Base-by-base conservation (phyloP, 331 rosid species). In the Acacia concinna region DNA sequence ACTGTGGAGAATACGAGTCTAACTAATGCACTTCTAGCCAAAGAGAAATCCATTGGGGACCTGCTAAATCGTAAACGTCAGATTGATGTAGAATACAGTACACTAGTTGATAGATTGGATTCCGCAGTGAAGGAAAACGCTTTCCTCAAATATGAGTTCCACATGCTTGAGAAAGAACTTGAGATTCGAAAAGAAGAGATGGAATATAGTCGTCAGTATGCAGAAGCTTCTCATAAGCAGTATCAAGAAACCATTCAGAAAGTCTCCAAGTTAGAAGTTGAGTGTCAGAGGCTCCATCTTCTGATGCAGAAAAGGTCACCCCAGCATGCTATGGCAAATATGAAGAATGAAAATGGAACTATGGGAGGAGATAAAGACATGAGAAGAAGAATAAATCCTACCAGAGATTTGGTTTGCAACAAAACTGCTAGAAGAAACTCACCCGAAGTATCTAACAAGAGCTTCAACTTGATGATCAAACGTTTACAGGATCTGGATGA, bases 111-210 rank as follows among this genome's bases (percentile, higher is more conserved):
- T 27, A 91, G 94, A 83, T 79, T 92, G 74, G 94, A 92, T 75
- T 86, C 91, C 78, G 85, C 90, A 34, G 93, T 92, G 75, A 95
- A 87, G 86, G 94, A 91, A 77, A 95, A 91, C 44, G 79, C 91
- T 73, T 84, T 93, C 56, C 86, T 90, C 27, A 91, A 87, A 77
- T 95, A 95, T 64, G 97, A 95, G 81, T 90, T 92, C 72, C 91
- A 93, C 44, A 86, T 91, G 76, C 89, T 95, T 30, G 96, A 91
- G 86, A 95, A 91, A 85, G 99, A 95, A 81, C 93, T 92, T 2
- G 97, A 91, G 79, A 89, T 95, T 62, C 90, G 90, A 74, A 95
- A 89, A 64, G 97, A 95, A 88, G 99, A 91, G 86, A 91, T 88
- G 68, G 96, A 91, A 66, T 93, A 86, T 66, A 86, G 88, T 75